Conservation (phyloP, 768 basidiomycete species). For the Tulasnella calospora region DNA sequence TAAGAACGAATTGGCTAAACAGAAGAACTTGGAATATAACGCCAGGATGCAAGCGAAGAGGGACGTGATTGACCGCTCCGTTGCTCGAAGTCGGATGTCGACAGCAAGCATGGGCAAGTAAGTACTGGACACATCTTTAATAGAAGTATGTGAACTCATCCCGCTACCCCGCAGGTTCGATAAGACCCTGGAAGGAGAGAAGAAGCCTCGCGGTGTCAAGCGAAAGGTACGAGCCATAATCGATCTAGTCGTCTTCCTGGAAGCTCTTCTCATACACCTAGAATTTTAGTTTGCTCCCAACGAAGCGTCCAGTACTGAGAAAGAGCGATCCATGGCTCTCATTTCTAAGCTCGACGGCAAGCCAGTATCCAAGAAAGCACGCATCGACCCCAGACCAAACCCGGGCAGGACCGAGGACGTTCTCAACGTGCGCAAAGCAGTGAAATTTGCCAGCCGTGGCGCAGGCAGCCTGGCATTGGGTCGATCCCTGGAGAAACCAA, state of each 20-base stretch:
- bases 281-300: slow-evolving; percentile 73
- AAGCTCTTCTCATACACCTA: slow-evolving; percentile 1
- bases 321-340: slow-evolving; percentile 65
- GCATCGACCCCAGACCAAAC: slow-evolving; percentile 44
- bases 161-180: slow-evolving; percentile 58
- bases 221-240: slow-evolving; percentile 64
- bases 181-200: slow-evolving; percentile 83
- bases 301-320: slow-evolving; percentile 66
- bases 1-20: slow-evolving; percentile 77
- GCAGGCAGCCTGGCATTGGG: slow-evolving; percentile 58
- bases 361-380: slow-evolving; percentile 53
- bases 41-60: slow-evolving; percentile 41
- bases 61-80: slow-evolving; percentile 67
- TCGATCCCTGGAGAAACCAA: slow-evolving; percentile 19
- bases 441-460: slow-evolving; percentile 68
- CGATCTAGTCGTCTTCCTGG: not conserved
- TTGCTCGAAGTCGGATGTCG: slow-evolving; percentile 70
- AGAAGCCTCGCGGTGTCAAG: slow-evolving; percentile 80
- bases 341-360: slow-evolving; percentile 67
- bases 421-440: slow-evolving; percentile 84
- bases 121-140: slow-evolving; percentile 11
- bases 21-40: slow-evolving; percentile 61
- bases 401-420: slow-evolving; percentile 43
- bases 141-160: not conserved
- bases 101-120: slow-evolving; percentile 86